Conservation (phyloP, 768 basidiomycete species). For the Tricholoma saponaceum region DNA sequence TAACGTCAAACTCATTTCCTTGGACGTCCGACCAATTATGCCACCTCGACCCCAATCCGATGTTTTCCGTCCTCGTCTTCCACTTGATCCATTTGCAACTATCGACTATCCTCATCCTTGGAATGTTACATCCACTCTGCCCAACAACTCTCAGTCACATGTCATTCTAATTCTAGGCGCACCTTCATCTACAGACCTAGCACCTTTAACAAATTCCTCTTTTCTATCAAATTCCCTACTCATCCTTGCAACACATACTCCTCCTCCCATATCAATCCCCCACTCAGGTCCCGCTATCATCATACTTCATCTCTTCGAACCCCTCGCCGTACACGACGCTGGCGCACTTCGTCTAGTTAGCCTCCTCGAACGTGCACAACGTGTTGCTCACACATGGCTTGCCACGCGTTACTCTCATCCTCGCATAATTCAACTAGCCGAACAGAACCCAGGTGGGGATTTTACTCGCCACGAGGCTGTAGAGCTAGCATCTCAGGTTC, state of each 20-base stretch:
- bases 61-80: conserved; percentile 34
- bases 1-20: too few species aligned
- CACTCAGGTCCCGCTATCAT: conserved; percentile 17
- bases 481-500: conserved; percentile 7
- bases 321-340: conserved; percentile 29
- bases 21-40: too few species aligned
- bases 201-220: conserved; percentile 30
- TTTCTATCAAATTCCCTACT: conserved; percentile 31
- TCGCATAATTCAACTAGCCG: conserved; percentile 29
- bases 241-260: conserved; percentile 37
- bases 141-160: conserved; percentile 12
- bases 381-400: conserved; percentile 29
- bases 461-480: conserved; percentile 26
- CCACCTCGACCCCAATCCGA: background rate
- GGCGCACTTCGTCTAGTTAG: conserved; percentile 37
- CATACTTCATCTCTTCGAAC: conserved; percentile 30
- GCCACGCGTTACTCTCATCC: conserved; percentile 6
- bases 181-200: conserved; percentile 29
- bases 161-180: conserved; percentile 39
- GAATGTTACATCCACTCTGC: conserved; percentile 13
- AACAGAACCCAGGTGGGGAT: conserved; percentile 28
- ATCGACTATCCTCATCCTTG: conserved; percentile 21
- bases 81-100: conserved; percentile 30
- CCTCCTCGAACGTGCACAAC: conserved; percentile 36
- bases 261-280: conserved; percentile 25